A percentile compares a stretch with the other conserved stretches of the same genome.
phyloP scores from a whole-genome alignment of 768 basidiomycete species.

The Phlebiopsis gigantea region DNA sequence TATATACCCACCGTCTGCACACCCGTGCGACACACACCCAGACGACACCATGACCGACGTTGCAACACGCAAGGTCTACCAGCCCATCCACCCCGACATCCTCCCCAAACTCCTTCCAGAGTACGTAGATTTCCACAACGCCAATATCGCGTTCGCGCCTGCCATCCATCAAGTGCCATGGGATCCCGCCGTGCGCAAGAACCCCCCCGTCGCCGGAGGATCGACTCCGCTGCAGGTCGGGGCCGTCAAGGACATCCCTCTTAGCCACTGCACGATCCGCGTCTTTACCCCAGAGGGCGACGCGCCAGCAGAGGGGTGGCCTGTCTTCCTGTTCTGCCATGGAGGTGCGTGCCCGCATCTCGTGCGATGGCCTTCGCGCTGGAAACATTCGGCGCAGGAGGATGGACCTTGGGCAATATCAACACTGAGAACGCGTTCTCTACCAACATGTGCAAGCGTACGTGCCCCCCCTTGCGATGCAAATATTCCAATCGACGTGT shows the following conservation, averaged over 20 bases:
- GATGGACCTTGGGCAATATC: slow-evolving; percentile 73
- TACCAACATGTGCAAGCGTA: slow-evolving; percentile 56
- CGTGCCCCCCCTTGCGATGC: slow-evolving; percentile 12
- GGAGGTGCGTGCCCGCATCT: slow-evolving; percentile 54
- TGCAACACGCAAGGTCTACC: slow-evolving; percentile 19
- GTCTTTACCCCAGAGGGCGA: slow-evolving; percentile 57
- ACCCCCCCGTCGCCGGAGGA: slow-evolving; percentile 49
- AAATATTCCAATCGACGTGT: neutral
- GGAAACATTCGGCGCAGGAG: slow-evolving; percentile 36
- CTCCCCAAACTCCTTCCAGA: slow-evolving; percentile 56
- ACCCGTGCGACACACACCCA: too few species aligned
- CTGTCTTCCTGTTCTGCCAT: slow-evolving; percentile 68
- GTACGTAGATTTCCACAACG: slow-evolving; percentile 51
- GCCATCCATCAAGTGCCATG: slow-evolving; percentile 57
- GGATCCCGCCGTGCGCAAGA: slow-evolving; percentile 51
- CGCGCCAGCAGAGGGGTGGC: slow-evolving; percentile 56
- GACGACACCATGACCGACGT: too few species aligned
- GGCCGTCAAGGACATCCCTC: slow-evolving; percentile 43
- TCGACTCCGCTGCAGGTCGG: slow-evolving; percentile 54
- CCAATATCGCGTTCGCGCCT: slow-evolving; percentile 37
- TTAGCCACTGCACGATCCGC: slow-evolving; percentile 50
- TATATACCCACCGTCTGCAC: neutral
- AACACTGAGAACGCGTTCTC: slow-evolving; percentile 54
- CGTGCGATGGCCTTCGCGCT: neutral
- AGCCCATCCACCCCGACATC: slow-evolving; percentile 62